Percentiles rank a stretch among this genome's conserved stretches.
These are phyloP conservation scores for Zymoseptoria pseudotritici DNA, from an alignment of 2,329 filamentous ascomycete species.

Conservation along the genomic window DNA sequence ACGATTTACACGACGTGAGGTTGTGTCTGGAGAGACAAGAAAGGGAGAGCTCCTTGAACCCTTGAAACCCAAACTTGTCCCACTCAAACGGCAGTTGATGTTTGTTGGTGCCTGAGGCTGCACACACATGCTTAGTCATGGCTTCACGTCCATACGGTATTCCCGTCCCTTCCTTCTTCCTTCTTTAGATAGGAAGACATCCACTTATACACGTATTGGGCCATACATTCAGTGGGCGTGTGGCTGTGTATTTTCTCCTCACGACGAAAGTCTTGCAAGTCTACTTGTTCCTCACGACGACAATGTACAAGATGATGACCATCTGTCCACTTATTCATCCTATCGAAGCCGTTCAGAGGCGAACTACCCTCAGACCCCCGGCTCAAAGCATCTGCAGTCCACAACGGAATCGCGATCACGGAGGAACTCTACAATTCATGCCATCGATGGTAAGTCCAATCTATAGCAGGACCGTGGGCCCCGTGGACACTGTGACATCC, in stretches of 20 bases:
- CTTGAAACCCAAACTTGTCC: not conserved
- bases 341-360: not conserved
- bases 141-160: too few species aligned
- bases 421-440: not conserved
- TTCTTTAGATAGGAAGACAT: too few species aligned
- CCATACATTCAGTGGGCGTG: too few species aligned
- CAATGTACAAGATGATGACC: not conserved
- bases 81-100: too few species aligned
- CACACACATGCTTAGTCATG: too few species aligned
- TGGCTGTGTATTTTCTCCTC: not conserved
- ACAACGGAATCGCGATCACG: not conserved
- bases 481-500: not conserved
- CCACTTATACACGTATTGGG: too few species aligned
- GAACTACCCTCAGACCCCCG: not conserved
- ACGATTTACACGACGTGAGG: slow-evolving; percentile 26
- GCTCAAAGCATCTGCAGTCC: not conserved
- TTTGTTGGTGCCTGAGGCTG: too few species aligned
- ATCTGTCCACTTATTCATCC: not conserved
- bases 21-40: slow-evolving; percentile 27
- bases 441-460: not conserved
- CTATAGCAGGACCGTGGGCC: not conserved
- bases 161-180: too few species aligned
- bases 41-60: not conserved
- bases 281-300: not conserved
- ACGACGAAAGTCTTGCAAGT: too few species aligned